Evolutionary conservation across 495 filamentous ascomycete genomes (phyloP), one percentile per base, ranked within the genome.

Genomic region (Penicillium tannophilum): DNA sequence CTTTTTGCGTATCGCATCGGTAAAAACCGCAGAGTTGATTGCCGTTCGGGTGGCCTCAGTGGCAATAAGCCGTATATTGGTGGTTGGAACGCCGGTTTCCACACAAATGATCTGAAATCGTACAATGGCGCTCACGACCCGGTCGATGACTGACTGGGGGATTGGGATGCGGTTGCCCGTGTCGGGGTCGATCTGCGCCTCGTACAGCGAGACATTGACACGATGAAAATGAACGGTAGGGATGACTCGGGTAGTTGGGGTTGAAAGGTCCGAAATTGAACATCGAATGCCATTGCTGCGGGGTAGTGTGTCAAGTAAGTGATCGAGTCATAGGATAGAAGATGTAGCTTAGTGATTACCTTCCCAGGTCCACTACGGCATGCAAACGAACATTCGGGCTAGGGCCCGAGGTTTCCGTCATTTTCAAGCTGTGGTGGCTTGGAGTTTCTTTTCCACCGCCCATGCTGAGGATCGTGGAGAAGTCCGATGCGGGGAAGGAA

Each of bases 271-370:
- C 9, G 92, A 89, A 58, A 97, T 91, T 9, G 90, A 93, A 77
- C 96, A 96, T 45, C 93, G 92, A 63, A 97, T 93, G 59, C 92
- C 93, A 82, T 97, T 97, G 77, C 93, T 96, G 42, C n/a, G 28
- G 28, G 28, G 28, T 4, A 5, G 1, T 39, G n/a, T 52, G n/a
- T 48, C 16, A 44, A 26, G 26, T 4, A 46, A 39, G 30, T n/a
- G 8, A 36, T 33, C 41, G 6, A 11, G 0, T 17, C 42, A 20
- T 23, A 28, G 26, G 17, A 30, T 5, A 4, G 31, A 1, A 30
- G n/a, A 41, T 23, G 30, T 11, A 14, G 12, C 46, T 11, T 19
- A 35, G 39, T n/a, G 3, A 36, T 56, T 54, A 69, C 70, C 70
- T 73, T 61, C 71, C 71, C 44, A 73, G 41, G 49, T 73, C 71